phyloP scores from a whole-genome alignment of 202 grass and related monocot genomes.

The Tripidium arundinaceum region DNA sequence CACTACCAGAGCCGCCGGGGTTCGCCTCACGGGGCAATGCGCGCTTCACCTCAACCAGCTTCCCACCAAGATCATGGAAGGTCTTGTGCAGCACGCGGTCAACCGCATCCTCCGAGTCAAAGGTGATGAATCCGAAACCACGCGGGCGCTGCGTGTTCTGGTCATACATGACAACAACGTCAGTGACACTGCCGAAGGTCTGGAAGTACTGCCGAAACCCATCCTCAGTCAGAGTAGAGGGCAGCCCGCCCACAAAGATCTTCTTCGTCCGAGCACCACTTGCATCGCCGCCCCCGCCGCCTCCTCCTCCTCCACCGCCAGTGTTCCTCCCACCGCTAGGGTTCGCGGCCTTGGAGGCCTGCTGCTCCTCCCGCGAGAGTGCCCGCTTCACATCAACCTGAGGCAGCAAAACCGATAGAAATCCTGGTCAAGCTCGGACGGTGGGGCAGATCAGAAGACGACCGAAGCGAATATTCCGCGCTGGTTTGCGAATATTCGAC shows the following conservation, averaged over 20 bases:
- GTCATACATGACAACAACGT: constrained; percentile 97
- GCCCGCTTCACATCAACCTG: constrained; percentile 98
- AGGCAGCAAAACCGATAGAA: constrained; percentile 24
- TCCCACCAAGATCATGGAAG: constrained; percentile 91
- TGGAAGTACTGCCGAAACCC: constrained; percentile 88
- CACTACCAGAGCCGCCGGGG: constrained; percentile 49
- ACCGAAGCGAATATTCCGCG: constrained; percentile 31
- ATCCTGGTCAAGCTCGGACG: background rate
- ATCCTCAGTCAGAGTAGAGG: constrained; percentile 78
- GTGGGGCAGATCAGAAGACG: constrained; percentile 11
- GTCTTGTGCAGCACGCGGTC: constrained; percentile 90
- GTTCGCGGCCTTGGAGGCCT: constrained; percentile 65
- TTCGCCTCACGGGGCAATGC: constrained; percentile 86
- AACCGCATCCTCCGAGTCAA: constrained; percentile 84
- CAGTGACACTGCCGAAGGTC: constrained; percentile 63
- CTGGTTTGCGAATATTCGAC: constrained; percentile 16
- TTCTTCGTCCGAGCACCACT: constrained; percentile 73
- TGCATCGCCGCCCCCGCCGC: constrained; percentile 17
- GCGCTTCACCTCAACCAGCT: constrained; percentile 92
- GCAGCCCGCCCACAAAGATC: constrained; percentile 93
- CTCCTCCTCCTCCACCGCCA: background rate
- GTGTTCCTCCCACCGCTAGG: constrained; percentile 46
- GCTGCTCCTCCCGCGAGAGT: constrained; percentile 94
- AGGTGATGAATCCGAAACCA: constrained; percentile 94
- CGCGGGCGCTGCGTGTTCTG: constrained; percentile 89